Evolutionary conservation across 2,329 filamentous ascomycete genomes (phyloP).

Genomic region (Apiospora arundinis): DNA sequence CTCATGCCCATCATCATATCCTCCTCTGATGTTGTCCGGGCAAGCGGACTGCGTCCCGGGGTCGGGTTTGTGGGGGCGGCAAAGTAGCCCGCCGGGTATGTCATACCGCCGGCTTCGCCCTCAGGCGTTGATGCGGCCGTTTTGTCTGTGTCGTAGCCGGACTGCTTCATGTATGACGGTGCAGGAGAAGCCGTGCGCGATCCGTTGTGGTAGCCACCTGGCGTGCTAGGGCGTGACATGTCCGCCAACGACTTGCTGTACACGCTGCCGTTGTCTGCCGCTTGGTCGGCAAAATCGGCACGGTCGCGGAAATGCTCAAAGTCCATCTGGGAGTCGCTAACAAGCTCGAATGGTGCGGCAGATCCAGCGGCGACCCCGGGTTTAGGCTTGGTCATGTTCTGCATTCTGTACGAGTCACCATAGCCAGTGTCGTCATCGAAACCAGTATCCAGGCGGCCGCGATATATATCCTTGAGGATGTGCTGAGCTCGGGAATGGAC

Average conservation of each 20-base stretch:
- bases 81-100: conserved; percentile 19
- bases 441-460: conserved; percentile 74
- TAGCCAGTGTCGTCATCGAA: conserved; percentile 70
- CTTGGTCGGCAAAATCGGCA: conserved; percentile 82
- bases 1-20: neutral
- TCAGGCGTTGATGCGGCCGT: conserved; percentile 3
- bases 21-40: neutral
- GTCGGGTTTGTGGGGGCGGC: neutral
- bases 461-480: conserved; percentile 81
- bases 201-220: conserved; percentile 47
- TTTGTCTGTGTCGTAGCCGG: neutral
- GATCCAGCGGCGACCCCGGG: conserved; percentile 59
- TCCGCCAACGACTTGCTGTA: conserved; percentile 62
- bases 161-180: neutral
- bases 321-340: conserved; percentile 82
- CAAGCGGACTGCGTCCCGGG: conserved; percentile 15
- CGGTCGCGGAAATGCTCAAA: conserved; percentile 89
- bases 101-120: neutral
- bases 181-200: conserved; percentile 24
- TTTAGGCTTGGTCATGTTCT: conserved; percentile 68
- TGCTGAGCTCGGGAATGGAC: conserved; percentile 88
- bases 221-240: conserved; percentile 63
- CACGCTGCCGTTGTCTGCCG: conserved; percentile 72
- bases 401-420: conserved; percentile 79
- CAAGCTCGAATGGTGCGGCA: conserved; percentile 74